Evolutionary conservation across 2,329 filamentous ascomycete genomes (phyloP), one percentile per base, ranked within the genome.

Genomic region (Beauveria sp.): DNA sequence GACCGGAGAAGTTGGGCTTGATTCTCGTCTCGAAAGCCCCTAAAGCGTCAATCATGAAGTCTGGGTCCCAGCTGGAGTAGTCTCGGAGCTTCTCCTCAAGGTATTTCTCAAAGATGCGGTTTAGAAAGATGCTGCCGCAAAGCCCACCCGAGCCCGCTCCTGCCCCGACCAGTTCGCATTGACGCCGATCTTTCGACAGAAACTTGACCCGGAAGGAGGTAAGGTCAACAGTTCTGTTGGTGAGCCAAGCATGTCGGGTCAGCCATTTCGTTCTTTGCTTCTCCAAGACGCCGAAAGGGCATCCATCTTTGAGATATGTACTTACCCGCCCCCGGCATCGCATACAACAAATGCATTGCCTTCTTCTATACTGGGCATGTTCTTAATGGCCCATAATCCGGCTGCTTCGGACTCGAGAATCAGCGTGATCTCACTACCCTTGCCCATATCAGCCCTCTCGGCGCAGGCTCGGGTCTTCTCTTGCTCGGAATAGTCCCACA

Each of bases 41-140:
- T n/a, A 54, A 42, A 24, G 51, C 51, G 51, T 54, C 34, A 34
- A 42, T 42, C 51, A 54, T 54, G 51, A 42, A 54, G 18, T 54
- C 51, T 16, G 51, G 2, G 51, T 42, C 20, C 51, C 51, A 54
- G 51, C 20, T 24, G 51, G 31, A 20, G n/a, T 54, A 54, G 34
- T 42, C 51, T 42, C 6, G 31, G 18, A 54, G 16, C 20, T 54
- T 54, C 51, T 42, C 12, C n/a, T 54, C 51, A 38, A 54, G 51
- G 51, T 54, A 54, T 54, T 26, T 43, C 34, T 54, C 51, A 34
- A 54, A 54, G 51, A 54, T 54, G 20, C 51, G 51, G 34, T 54
- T 54, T 14, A 54, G 14, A 42, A 54, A 54, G 5, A 54, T 54
- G 51, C 51, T 54, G 51, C 51, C 51, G 20, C 34, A 54, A 54